Evolutionary conservation across 768 basidiomycete genomes (phyloP).

Genomic region (Rhodosporidiobolus sp.): DNA sequence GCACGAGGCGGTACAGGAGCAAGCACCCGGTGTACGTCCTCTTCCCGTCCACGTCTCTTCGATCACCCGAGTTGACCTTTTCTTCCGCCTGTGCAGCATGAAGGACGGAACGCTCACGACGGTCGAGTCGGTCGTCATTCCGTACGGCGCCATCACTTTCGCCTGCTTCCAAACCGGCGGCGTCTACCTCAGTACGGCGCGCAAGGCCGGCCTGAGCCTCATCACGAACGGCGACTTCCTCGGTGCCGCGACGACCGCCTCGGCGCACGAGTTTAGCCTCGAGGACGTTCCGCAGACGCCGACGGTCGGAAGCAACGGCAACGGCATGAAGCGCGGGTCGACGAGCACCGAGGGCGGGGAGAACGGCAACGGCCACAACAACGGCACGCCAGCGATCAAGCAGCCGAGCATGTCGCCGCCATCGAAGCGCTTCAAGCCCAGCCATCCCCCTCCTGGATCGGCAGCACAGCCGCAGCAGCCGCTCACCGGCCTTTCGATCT

Average conservation of each 20-base stretch:
- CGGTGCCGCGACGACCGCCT: background rate
- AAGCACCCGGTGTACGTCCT: slow-evolving; percentile 43
- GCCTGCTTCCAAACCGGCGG: slow-evolving; percentile 44
- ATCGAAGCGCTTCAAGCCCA: background rate
- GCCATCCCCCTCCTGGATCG: background rate
- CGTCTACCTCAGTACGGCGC: slow-evolving; percentile 27
- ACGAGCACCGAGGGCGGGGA: no score
- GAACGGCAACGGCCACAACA: background rate
- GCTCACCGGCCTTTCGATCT: slow-evolving; percentile 19
- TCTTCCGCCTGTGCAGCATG: slow-evolving; percentile 25
- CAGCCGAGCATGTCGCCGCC: slow-evolving; percentile 7
- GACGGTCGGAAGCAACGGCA: background rate
- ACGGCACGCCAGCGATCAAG: background rate
- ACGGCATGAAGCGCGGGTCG: background rate
- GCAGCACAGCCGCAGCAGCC: background rate
- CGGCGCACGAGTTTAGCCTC: slow-evolving; percentile 22
- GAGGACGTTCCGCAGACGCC: slow-evolving; percentile 29
- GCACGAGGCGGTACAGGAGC: slow-evolving; percentile 42
- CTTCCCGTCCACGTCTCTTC: no score
- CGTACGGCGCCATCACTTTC: slow-evolving; percentile 41
- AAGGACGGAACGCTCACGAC: slow-evolving; percentile 39
- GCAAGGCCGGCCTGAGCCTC: slow-evolving; percentile 10
- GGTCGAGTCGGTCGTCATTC: slow-evolving; percentile 43
- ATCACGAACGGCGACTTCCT: slow-evolving; percentile 1
- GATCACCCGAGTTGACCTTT: no score